Base-by-base conservation (phyloP, 352 stramenopile genomes). In the Globisporangium heterothallicum region DNA sequence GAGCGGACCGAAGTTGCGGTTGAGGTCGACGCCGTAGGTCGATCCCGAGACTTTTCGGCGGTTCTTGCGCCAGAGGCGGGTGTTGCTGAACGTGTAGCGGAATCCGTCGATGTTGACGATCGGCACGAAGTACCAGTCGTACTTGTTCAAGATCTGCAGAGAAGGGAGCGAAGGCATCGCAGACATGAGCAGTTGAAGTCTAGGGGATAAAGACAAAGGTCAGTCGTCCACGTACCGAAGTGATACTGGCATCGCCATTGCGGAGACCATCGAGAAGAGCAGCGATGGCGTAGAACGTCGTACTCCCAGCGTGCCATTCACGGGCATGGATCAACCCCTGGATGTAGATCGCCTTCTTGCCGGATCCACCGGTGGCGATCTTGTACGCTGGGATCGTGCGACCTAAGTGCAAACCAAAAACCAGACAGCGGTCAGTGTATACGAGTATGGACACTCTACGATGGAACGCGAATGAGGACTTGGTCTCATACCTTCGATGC, bases 51-150 rank as follows among this genome's bases (percentile, higher is more conserved):
- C 35, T 16, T 19, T 41, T 29, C 56, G 56, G 26, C 60, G 60
- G 49, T 65, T 72, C 59, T 72, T 72, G 56, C 64, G 64, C 61
- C 62, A 67, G 25, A 61, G 48, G 16, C 64, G 64, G 32, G 50
- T 60, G 18, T 36, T 35, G 21, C 18, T 61, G 54, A 56, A 63
- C 25, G 59, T 66, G 55, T 66, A 68, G 24, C 30, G 32, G 52
- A 64, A 72, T 50, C 63, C 63, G 42, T 72, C 59, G 22, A 72
- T 56, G 56, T 72, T 72, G 46, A 68, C 50, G 50, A 72, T 63
- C 3, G 63, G 63, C 9, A 72, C 63, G 34, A 68, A 66, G 41
- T 54, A 48, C 53, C 49, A 67, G 40, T 67, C 58, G 54, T 64
- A 67, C 21, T 42, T 22, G 12, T 58, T 22, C 21, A 59, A n/a